Base-by-base conservation (phyloP, 2,329 filamentous ascomycete genomes). In the Fusarium verrucosum region DNA sequence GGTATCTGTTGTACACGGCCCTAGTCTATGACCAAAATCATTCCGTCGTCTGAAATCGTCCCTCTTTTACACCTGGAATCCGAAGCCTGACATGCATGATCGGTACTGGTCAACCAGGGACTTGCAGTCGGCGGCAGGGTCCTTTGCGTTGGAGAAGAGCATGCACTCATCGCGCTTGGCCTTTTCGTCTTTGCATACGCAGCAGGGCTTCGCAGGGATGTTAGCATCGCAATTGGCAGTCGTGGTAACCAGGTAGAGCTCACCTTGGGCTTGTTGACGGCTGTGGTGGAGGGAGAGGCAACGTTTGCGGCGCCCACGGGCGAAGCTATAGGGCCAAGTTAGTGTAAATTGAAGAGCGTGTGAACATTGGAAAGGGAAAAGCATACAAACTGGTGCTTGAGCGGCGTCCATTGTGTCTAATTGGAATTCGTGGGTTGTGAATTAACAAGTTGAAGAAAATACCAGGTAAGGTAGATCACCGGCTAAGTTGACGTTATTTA, bases 121-220 rank as follows among this genome's bases (percentile, higher is more conserved):
- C 78, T 89, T 85, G 84, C 95, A 99, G 73, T 96, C 93, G 73
- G 87, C 85, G 72, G 92, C 86, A 35, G 95, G 92, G 75, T 97
- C 90, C 73, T 89, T 85, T 61, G 91, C 85, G 64, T 87, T 93
- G 53, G 92, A 96, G 82, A 98, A 97, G 54, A 99, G 91, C 94
- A 99, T 98, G 84, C 95, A 99, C 80, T 99, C 94, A 81, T 99
- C 95, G 65, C 95, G 92, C 70, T 86, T 86, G 35, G 92, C 84
- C 79, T 99, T 99, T 79, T 99, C 93, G 40, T 95, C 88, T 76
- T 94, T 97, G 87, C 95, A 99, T 26, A 98, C 95, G 77, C 95
- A 98, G 86, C 95, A 98, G 38, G 94, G 94, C 92, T 97, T 58
- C 2, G n/a, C 7, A 5, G 10, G n/a, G 6, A 3, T 17, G 13